phyloP scores from a whole-genome alignment of 441 rosid genomes.

The Populus hybrid region DNA sequence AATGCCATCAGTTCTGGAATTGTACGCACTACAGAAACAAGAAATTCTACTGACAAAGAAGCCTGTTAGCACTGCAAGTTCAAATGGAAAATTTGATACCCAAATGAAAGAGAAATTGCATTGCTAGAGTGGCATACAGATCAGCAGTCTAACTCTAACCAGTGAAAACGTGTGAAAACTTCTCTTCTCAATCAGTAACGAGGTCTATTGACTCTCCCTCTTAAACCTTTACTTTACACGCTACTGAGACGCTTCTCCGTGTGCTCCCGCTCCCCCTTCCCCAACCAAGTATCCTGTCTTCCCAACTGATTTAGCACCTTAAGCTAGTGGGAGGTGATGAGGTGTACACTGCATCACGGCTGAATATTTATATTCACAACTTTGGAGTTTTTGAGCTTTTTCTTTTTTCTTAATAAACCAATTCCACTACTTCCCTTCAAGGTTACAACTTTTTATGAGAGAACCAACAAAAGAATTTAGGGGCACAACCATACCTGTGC shows the following conservation, averaged over 20 bases:
- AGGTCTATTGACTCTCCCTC: background rate
- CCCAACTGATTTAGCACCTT: background rate
- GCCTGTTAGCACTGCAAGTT: background rate
- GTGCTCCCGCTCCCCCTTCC: background rate
- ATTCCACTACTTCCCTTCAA: background rate
- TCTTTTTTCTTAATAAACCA: background rate
- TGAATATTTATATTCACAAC: background rate
- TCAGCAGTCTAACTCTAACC: background rate
- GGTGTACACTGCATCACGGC: background rate
- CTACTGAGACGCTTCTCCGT: background rate
- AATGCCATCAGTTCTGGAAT: background rate
- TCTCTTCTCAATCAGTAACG: background rate
- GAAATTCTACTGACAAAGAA: background rate
- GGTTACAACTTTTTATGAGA: background rate
- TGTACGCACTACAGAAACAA: background rate
- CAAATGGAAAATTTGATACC: background rate
- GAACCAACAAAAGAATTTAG: background rate
- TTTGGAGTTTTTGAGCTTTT: background rate
- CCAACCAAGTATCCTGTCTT: background rate
- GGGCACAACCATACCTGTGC: slow-evolving; percentile 53
- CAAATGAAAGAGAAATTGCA: background rate
- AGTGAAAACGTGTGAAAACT: background rate
- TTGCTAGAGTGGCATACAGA: background rate
- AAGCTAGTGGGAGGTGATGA: background rate
- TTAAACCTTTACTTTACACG: background rate